A percentile compares a stretch with the other conserved stretches of the same genome.
Evolutionary conservation across 2,329 filamentous ascomycete species (phyloP).

Genomic region (Colletotrichum camelliae): DNA sequence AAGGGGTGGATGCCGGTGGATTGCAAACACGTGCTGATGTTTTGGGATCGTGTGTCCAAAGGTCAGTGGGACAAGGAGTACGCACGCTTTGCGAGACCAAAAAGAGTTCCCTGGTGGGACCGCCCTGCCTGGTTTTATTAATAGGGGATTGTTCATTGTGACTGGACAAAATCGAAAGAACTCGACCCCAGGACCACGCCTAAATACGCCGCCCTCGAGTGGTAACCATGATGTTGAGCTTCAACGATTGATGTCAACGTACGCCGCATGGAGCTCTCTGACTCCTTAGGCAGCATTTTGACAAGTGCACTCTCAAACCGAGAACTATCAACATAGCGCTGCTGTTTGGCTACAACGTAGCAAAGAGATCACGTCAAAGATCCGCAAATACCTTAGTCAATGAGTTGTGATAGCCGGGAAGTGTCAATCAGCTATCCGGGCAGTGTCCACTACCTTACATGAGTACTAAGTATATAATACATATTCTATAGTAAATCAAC

Average conservation of each 20-base stretch:
- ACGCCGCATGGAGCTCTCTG: not conserved
- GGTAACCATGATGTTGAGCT: no score
- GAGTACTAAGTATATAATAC: no score
- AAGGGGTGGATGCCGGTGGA: not conserved
- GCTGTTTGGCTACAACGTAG: no score
- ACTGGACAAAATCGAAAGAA: not conserved
- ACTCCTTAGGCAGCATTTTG: no score
- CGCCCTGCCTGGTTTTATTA: not conserved
- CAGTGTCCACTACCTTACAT: no score
- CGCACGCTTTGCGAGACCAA: not conserved
- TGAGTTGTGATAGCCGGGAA: no score
- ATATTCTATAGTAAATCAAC: no score
- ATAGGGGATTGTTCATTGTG: not conserved
- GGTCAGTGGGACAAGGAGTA: not conserved
- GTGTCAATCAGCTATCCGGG: no score
- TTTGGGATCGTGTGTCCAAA: not conserved
- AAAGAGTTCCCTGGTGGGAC: not conserved
- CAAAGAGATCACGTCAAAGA: no score
- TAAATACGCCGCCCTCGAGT: fast-evolving
- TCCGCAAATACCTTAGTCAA: no score
- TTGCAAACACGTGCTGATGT: not conserved
- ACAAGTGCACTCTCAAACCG: no score
- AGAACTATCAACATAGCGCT: no score
- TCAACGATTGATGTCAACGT: not conserved
- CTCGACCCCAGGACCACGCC: not conserved